Evolutionary conservation across 225 moss, liverwort and hornwort genomes (phyloP), one percentile per base, ranked within the genome.

Genomic region (Climacium dendroides): DNA sequence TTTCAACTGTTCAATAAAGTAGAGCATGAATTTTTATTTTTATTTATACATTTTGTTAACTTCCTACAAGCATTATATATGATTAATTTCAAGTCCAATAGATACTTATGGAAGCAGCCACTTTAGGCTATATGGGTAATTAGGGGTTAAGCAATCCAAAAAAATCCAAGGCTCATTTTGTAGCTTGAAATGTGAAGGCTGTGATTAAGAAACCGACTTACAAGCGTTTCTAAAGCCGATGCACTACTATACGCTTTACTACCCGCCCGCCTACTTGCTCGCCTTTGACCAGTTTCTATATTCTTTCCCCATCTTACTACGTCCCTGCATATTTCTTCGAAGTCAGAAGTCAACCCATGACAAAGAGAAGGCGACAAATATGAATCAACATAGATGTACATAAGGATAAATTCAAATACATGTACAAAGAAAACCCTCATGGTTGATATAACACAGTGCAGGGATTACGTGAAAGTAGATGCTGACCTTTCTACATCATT

Each of bases 241-340:
- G 98, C 98, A 91, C 97, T 95, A 87, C 95, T 92, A 45, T 99
- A 99, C 30, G 95, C 89, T 74, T 91, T 90, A 74, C 90, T 93
- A 65, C 98, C 98, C 30, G 98, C 98, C 57, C 98, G 95, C 87
- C 95, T 93, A 81, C 88, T 97, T 48, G 98, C 98, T 85, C 93
- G 90, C 90, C 90, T 95, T 90, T 99, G 97, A 78, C 97, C 98
- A 77, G 96, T 92, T 85, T 97, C 97, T 63, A 95, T 87, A 81
- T 99, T 99, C 91, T 93, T 95, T 39, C 98, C 98, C 98, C 98
- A 99, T 81, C 98, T 94, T 55, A 97, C 91, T 58, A 99, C 93
- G 85, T 97, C 97, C 86, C 96, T 97, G 91, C 87, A 62, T 66
- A 89, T 47, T 41, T 47, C 63, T 58, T 75, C 74, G 7, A 34